Evolutionary conservation across 2,329 filamentous ascomycete species (phyloP).

Genomic region (Fusarium sp.): DNA sequence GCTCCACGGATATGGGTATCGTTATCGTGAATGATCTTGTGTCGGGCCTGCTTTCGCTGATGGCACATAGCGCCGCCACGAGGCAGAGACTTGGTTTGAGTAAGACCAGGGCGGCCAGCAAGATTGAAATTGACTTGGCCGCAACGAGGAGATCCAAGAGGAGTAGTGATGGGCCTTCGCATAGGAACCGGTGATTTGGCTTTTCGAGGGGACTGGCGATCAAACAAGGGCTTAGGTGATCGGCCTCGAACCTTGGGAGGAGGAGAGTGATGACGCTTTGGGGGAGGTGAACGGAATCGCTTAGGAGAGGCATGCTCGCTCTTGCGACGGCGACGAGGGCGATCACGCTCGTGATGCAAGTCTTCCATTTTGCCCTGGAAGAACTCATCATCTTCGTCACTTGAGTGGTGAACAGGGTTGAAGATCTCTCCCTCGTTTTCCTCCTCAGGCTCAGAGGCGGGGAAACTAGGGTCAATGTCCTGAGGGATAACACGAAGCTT

Average conservation of each 20-base stretch:
- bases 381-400: slow-evolving; percentile 74
- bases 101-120: slow-evolving; percentile 71
- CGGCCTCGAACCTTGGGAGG: slow-evolving; percentile 60
- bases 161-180: slow-evolving; percentile 57
- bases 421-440: slow-evolving; percentile 79
- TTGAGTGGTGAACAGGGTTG: slow-evolving; percentile 68
- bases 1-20: slow-evolving; percentile 85
- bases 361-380: slow-evolving; percentile 79
- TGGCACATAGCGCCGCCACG: slow-evolving; percentile 79
- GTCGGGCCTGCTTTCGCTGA: slow-evolving; percentile 58
- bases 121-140: slow-evolving; percentile 53
- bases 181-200: slow-evolving; percentile 79
- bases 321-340: slow-evolving; percentile 60
- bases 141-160: slow-evolving; percentile 54
- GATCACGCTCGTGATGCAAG: slow-evolving; percentile 68
- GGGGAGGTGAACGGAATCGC: slow-evolving; percentile 57
- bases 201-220: slow-evolving; percentile 76
- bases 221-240: slow-evolving; percentile 67
- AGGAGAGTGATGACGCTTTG: slow-evolving; percentile 51
- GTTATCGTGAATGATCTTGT: slow-evolving; percentile 48
- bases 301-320: slow-evolving; percentile 60
- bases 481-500: slow-evolving; percentile 90
- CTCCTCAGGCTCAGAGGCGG: slow-evolving; percentile 90
- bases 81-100: slow-evolving; percentile 87
- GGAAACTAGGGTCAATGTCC: slow-evolving; percentile 97